Evolutionary conservation across 768 basidiomycete genomes (phyloP), one percentile per base, ranked within the genome.

Genomic region (Boletales sp.): DNA sequence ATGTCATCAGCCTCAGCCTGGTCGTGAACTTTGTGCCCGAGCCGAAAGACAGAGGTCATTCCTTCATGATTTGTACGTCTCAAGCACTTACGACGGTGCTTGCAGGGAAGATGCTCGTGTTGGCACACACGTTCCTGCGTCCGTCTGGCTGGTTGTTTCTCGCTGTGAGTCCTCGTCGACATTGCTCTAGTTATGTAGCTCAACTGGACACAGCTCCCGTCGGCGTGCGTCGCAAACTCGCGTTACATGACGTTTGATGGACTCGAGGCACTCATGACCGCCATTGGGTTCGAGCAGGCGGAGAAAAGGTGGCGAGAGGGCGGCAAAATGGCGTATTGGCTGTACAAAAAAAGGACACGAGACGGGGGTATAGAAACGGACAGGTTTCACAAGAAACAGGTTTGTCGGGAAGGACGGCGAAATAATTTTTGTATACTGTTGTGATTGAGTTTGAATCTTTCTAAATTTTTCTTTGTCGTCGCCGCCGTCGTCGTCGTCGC

Each of bases 11-110:
- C 64, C 80, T 94, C 21, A 93, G 91, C 59, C 71, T 96, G 33
- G 94, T 96, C 5, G 68, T 96, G 4, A 96, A 96, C 62, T 96
- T 94, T 61, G 88, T 93, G 2, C 84, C 89, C 19, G 77, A 82
- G 25, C 73, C 87, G 0, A 70, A 71, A 42, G 84, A 90, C 47
- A 74, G 94, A 82, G 93, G 93, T 90, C 51, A 55, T 21, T 40
- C 14, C 4, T 2, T 12, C 47, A 44, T 8, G 8, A 13, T 4
- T 25, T 0, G 17, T 19, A 14, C 13, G 36, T 32, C 9, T 21
- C 19, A n/a, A n/a, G n/a, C n/a, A n/a, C n/a, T n/a, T n/a, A n/a
- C n/a, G n/a, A 18, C 34, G 10, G 50, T 14, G 43, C 34, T 32
- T 28, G 18, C 58, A 90, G 90, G 90, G 4, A 74, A 75, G 5